phyloP scores from a whole-genome alignment of 108 stramenopile genomes.

The Craspedostauros australis region DNA sequence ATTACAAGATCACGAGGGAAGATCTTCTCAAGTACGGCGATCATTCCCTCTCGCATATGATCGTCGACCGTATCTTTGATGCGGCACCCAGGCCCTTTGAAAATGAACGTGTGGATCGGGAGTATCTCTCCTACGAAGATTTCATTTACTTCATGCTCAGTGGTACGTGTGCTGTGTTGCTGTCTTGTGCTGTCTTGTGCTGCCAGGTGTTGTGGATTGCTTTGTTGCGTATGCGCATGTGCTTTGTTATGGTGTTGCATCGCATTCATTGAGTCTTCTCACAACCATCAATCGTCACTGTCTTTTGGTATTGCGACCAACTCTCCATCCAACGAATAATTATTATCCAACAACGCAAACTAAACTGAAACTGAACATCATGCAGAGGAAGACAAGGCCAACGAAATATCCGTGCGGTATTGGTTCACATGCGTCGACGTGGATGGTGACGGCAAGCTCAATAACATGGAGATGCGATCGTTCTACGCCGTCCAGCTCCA shows the following conservation, averaged over 20 bases:
- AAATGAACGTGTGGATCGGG: slow-evolving; percentile 37
- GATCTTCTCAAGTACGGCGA: slow-evolving; percentile 96
- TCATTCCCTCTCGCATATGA: slow-evolving; percentile 87
- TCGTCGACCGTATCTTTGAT: slow-evolving; percentile 97
- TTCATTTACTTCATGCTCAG: slow-evolving; percentile 97
- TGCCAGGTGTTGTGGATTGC: neutral
- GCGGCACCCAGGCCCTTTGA: slow-evolving; percentile 84
- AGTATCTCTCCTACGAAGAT: slow-evolving; percentile 89
- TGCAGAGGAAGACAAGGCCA: slow-evolving; percentile 94
- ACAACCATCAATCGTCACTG: neutral
- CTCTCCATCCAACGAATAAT: neutral
- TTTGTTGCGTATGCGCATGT: neutral
- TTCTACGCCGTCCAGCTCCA: slow-evolving; percentile 89
- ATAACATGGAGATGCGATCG: slow-evolving; percentile 94
- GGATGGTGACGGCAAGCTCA: slow-evolving; percentile 91
- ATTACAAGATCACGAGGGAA: slow-evolving; percentile 88
- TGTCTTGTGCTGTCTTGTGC: neutral
- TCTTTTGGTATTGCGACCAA: neutral
- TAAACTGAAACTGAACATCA: neutral
- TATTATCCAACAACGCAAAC: no score
- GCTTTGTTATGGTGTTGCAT: neutral
- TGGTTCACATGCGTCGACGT: slow-evolving; percentile 97
- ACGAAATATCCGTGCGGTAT: slow-evolving; percentile 86
- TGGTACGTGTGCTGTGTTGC: slow-evolving; percentile 8
- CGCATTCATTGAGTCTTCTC: neutral